These are phyloP conservation scores for Fonsecaea erecta DNA, from an alignment of 2,329 filamentous ascomycete species.

Conservation along the genomic window DNA sequence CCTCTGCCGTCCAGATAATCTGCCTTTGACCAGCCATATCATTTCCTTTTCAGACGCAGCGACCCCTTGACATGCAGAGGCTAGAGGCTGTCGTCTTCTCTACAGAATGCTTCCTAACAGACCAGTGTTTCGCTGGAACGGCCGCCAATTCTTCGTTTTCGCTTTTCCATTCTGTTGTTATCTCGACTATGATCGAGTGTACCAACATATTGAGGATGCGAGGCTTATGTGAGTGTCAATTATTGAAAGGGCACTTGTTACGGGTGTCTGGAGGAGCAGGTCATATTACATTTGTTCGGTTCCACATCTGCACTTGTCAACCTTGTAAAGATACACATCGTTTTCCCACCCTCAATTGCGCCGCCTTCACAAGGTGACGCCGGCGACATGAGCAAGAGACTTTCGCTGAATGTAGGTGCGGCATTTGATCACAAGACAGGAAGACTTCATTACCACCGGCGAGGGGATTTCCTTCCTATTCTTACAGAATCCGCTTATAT, in stretches of 20 bases:
- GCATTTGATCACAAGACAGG: neutral
- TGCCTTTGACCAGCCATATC: neutral
- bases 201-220: neutral
- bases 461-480: neutral
- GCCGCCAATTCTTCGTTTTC: no score
- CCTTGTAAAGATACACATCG: no score
- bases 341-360: no score
- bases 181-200: neutral
- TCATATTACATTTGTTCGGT: no score
- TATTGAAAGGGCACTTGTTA: neutral
- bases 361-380: no score
- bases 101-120: no score
- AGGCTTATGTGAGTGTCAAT: neutral
- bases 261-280: no score
- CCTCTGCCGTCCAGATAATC: slow-evolving; percentile 1
- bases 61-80: neutral
- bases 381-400: no score
- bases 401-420: neutral
- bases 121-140: no score
- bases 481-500: neutral
- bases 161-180: neutral
- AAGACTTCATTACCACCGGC: neutral
- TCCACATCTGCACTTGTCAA: no score
- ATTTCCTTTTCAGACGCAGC: neutral
- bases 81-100: no score